Base-by-base conservation (phyloP, 75 land plant genomes). In the Cupressus sempervirens region DNA sequence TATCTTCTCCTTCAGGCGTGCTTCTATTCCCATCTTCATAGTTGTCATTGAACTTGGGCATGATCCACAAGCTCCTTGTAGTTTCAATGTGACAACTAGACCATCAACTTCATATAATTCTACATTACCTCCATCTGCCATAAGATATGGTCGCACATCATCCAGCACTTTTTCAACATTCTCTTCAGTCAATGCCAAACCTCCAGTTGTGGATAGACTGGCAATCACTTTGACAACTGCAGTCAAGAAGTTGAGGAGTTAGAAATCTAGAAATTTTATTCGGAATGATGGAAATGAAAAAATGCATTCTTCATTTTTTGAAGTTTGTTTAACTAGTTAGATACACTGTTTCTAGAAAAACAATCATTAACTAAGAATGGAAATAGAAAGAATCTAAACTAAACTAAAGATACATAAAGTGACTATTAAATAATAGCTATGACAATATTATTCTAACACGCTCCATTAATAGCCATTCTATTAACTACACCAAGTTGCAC, bases 61-160 rank as follows among this genome's bases (percentile, higher is more conserved):
- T 14, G 99, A 97, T 11, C 99, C 99, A 82, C 99, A 97, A 40
- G 99, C 99, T 13, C 98, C 99, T 91, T 97, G 96, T 13, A 97
- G 93, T 89, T 94, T 97, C 81, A 97, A 75, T 53, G 93, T 94
- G 72, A 97, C 99, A 30, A 96, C 91, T 52, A 96, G 88, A 29
- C 99, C 99, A 86, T 97, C 99, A 41, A 97, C 96, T 85, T 97
- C 99, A 83, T 95, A 92, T 85, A 97, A 82, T 16, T 89, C 98
- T n/a, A 97, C 99, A 86, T 97, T 96, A 23, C 99, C 99, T 83
- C 99, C 99, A 85, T 97, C 98, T 8, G 95, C 98, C 95, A 96
- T 96, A 38, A 97, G 87, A 76, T 95, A 88, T 50, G 99, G 99
- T 76, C 98, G 85, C 36, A 97, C 98, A 84, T 93, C 93, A 70